Conservation (phyloP, 495 filamentous ascomycete species). For the Hypoxylon lienhwacheense region DNA sequence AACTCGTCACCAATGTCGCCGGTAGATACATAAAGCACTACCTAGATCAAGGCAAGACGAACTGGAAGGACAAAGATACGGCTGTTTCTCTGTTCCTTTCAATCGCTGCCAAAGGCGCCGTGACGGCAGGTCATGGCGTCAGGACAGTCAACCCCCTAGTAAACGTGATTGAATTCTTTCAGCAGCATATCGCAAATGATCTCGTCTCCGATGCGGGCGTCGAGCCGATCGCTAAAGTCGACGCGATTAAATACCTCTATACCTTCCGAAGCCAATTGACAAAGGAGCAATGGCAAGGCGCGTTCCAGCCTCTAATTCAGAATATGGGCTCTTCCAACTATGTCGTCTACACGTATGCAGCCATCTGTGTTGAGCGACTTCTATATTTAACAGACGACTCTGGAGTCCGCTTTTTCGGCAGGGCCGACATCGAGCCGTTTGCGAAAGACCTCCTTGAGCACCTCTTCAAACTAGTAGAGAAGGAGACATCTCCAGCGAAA, state of each 20-base stretch:
- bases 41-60: constrained; percentile 62
- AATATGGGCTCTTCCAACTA: constrained; percentile 86
- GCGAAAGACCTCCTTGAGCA: constrained; percentile 86
- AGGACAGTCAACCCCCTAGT: constrained; percentile 81
- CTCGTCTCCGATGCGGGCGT: constrained; percentile 65
- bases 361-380: constrained; percentile 88
- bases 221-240: constrained; percentile 88
- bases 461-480: constrained; percentile 87
- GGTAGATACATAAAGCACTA: constrained; percentile 83
- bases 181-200: constrained; percentile 82
- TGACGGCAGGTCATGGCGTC: constrained; percentile 84
- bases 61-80: constrained; percentile 97
- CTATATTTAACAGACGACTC: constrained; percentile 75
- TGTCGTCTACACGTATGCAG: constrained; percentile 95
- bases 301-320: constrained; percentile 85
- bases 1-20: constrained; percentile 77
- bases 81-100: constrained; percentile 93
- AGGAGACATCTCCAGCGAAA: constrained; percentile 78
- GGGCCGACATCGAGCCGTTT: constrained; percentile 70
- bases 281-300: constrained; percentile 81
- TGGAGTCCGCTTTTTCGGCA: constrained; percentile 72
- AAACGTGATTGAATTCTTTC: constrained; percentile 90
- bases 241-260: constrained; percentile 96
- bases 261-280: constrained; percentile 88
- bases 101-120: constrained; percentile 85